Percentiles rank a stretch among this genome's conserved stretches.
phyloP scores from a whole-genome alignment of 1,284 basidiomycete species.

The Inonotus obliquus region DNA sequence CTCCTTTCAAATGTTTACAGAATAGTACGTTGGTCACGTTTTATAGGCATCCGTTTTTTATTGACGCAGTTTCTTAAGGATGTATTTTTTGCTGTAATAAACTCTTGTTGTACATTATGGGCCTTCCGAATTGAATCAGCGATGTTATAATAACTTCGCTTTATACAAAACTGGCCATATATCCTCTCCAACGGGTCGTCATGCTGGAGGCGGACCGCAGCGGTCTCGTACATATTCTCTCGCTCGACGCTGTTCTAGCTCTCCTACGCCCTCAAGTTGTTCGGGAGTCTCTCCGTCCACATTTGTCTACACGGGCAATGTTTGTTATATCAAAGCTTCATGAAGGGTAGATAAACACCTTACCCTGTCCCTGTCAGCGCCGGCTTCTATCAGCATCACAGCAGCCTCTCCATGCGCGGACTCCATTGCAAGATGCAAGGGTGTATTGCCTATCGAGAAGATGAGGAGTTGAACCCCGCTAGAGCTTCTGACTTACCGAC shows the following conservation, averaged over 20 bases:
- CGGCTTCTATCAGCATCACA: slow-evolving; percentile 85
- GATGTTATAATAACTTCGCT: no score
- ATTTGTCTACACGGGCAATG: slow-evolving; percentile 52
- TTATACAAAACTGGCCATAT: neutral
- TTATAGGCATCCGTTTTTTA: neutral
- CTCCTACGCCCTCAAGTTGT: slow-evolving; percentile 84
- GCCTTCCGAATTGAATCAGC: neutral
- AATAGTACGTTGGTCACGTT: neutral
- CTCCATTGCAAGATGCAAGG: slow-evolving; percentile 94
- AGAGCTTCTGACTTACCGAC: slow-evolving; percentile 49
- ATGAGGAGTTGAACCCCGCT: slow-evolving; percentile 11
- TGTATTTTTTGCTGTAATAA: neutral
- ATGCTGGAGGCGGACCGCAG: slow-evolving; percentile 50
- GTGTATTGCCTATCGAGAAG: slow-evolving; percentile 72
- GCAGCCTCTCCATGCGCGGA: slow-evolving; percentile 89
- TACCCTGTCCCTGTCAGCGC: slow-evolving; percentile 85
- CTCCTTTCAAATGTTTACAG: neutral
- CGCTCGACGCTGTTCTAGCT: slow-evolving; percentile 75
- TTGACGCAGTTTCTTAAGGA: neutral
- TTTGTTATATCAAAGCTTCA: neutral
- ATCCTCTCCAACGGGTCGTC: neutral
- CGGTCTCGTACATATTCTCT: slow-evolving; percentile 67
- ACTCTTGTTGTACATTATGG: neutral
- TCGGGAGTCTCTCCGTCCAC: slow-evolving; percentile 80
- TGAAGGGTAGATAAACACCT: slow-evolving; percentile 28